phyloP scores from a whole-genome alignment of 306 rosid species.

The Cotoneaster glaucophyllus region DNA sequence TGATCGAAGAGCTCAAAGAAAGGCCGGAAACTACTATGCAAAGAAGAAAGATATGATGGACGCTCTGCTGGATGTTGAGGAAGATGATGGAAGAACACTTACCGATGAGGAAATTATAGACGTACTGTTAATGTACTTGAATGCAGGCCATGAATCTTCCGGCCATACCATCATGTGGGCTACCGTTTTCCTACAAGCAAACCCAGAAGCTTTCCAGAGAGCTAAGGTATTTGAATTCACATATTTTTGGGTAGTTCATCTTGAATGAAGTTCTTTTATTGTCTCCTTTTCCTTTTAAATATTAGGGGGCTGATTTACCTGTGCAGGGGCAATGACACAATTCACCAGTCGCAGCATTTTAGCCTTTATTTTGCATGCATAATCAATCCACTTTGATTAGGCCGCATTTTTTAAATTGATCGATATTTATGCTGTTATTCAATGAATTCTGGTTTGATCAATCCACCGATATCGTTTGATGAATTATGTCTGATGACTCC shows the following conservation, averaged over 20 bases:
- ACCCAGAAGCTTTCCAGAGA: slow-evolving; percentile 50
- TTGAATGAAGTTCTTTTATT: neutral
- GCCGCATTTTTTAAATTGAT: neutral
- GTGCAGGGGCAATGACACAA: neutral
- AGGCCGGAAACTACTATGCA: neutral
- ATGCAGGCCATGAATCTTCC: slow-evolving; percentile 95
- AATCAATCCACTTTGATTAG: neutral
- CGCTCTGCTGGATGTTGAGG: slow-evolving; percentile 63
- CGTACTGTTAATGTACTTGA: slow-evolving; percentile 77
- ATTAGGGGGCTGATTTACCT: neutral
- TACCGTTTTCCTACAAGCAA: slow-evolving; percentile 37
- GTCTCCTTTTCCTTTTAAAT: neutral
- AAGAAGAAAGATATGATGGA: slow-evolving; percentile 82
- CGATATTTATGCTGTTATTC: neutral
- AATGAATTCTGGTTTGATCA: neutral
- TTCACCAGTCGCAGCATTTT: neutral
- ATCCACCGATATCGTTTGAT: neutral
- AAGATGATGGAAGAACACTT: slow-evolving; percentile 64
- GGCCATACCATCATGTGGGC: slow-evolving; percentile 96
- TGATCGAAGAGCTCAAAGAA: slow-evolving; percentile 40
- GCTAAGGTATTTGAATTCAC: slow-evolving; percentile 54
- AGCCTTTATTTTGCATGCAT: neutral
- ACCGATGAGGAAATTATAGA: slow-evolving; percentile 66
- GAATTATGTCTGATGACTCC: neutral
- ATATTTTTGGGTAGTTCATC: neutral